Base-by-base conservation (phyloP, 805 yeast species). In the Cyberlindnera maclurae region DNA sequence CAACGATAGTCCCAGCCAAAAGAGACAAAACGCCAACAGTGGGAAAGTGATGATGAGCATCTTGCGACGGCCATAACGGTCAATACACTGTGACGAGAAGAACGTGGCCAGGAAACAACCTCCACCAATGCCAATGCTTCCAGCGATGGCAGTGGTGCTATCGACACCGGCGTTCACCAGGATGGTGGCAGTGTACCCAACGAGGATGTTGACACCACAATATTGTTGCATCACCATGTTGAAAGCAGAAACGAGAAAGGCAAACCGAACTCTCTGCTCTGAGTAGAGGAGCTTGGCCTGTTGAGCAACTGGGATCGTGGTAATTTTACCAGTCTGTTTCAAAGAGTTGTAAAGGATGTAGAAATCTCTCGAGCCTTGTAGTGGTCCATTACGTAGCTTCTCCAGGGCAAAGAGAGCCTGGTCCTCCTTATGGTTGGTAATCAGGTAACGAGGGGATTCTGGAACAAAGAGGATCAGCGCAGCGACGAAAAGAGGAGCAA, bases 401-500 rank as follows among this genome's bases (percentile, higher is more conserved):
- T 51, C 43, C 47, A 80, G 65, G 2, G 82, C 64, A 24, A 65
- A 62, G 45, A 63, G 73, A 0, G 84, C 78, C 16, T 74, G 72
- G 13, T 37, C 41, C 44, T 71, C 69, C 37, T 71, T 59, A 12
- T 64, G 71, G 51, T 73, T 69, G 41, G 70, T 69, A 64, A 80
- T 70, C 40, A 75, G 68, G 83, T 83, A 79, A 46, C 87, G 66
- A 9, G 87, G 86, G 11, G 82, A 75, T 53, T 79, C 87, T 3
- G 86, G 86, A 6, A 75, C 77, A 40, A 71, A 65, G 24, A 67
- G 72, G 8, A 79, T 73, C 49, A 73, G 75, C n/a, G 22, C 73
- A 63, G 12, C 77, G 74, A 31, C 77, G 48, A 11, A 77, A 41
- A 1, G 83, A 77, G 0, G 85, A n/a, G 34, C 79, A 28, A 78